phyloP scores from a whole-genome alignment of 1,284 basidiomycete genomes.

The Heterobasidion occidentale region DNA sequence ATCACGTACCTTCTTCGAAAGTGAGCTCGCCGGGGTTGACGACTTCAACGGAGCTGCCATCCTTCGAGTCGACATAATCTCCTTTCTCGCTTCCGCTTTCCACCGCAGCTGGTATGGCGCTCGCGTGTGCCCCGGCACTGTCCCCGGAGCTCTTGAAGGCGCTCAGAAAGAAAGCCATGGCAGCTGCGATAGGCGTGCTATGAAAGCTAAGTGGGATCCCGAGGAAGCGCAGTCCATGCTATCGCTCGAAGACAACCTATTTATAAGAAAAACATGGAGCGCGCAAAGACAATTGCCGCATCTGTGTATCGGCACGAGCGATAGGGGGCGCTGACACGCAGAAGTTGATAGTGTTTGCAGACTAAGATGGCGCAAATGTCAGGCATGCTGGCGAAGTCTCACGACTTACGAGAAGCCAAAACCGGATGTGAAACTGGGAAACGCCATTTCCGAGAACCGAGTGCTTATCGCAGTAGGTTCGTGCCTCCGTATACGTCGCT shows the following conservation, averaged over 20 bases:
- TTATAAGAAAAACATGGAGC: background rate
- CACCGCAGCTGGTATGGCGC: background rate
- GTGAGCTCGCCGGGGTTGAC: conserved; percentile 6
- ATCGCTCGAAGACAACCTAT: background rate
- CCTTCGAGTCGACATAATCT: background rate
- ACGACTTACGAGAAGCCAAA: background rate
- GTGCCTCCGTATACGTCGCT: too few relatives aligned
- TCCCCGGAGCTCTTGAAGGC: background rate
- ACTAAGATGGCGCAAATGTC: background rate
- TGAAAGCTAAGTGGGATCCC: too few relatives aligned
- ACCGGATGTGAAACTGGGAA: too few relatives aligned
- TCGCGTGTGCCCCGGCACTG: background rate
- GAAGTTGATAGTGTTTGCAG: too few relatives aligned
- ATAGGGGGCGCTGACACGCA: background rate
- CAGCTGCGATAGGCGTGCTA: background rate
- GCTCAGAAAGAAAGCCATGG: background rate
- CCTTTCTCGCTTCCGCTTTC: background rate
- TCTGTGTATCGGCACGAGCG: background rate
- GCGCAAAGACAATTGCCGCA: background rate
- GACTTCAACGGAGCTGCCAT: background rate
- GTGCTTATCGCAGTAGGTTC: too few relatives aligned
- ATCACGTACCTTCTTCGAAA: conserved; percentile 2
- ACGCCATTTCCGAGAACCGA: too few relatives aligned
- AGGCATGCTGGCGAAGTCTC: background rate
- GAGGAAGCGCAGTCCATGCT: background rate